phyloP scores from a whole-genome alignment of 2,329 filamentous ascomycete species.

The Aspergillus quadrilineatus region DNA sequence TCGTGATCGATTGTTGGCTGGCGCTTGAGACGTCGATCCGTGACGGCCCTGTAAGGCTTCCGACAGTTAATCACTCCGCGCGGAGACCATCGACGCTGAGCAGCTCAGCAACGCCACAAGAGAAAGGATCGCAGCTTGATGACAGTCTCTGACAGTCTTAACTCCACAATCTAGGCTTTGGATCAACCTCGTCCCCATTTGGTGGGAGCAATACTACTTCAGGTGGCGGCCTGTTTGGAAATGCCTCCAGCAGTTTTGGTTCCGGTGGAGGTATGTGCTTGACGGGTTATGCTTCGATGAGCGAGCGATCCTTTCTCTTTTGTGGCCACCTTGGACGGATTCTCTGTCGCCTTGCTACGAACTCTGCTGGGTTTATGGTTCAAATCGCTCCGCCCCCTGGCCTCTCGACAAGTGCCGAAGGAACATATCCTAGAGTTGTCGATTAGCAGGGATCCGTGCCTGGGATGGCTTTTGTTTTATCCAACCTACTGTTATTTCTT shows the following conservation, averaged over 20 bases:
- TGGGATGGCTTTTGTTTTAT: slow-evolving; percentile 7
- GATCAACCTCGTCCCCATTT: slow-evolving; percentile 40
- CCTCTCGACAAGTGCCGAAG: background rate
- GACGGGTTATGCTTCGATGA: slow-evolving; percentile 17
- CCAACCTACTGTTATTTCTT: background rate
- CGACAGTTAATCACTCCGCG: slow-evolving; percentile 19
- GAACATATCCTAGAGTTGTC: background rate
- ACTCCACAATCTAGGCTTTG: slow-evolving; percentile 42
- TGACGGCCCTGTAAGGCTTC: slow-evolving; percentile 25
- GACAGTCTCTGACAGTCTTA: slow-evolving; percentile 41
- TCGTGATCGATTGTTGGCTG: slow-evolving; percentile 20
- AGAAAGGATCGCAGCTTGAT: slow-evolving; percentile 33
- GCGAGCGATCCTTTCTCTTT: slow-evolving; percentile 27
- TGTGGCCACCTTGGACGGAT: slow-evolving; percentile 12
- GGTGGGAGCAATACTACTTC: slow-evolving; percentile 31
- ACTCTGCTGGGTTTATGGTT: background rate
- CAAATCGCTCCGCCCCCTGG: background rate
- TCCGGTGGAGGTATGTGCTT: slow-evolving; percentile 39
- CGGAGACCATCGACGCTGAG: slow-evolving; percentile 29
- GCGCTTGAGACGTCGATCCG: slow-evolving; percentile 34
- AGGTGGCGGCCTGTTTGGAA: slow-evolving; percentile 37
- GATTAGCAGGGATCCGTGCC: slow-evolving; percentile 5
- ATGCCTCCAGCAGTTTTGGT: slow-evolving; percentile 40
- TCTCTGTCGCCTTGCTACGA: slow-evolving; percentile 4
- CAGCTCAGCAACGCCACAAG: slow-evolving; percentile 29